Conservation (phyloP, 2,329 filamentous ascomycete genomes). For the Didymella exigua region DNA sequence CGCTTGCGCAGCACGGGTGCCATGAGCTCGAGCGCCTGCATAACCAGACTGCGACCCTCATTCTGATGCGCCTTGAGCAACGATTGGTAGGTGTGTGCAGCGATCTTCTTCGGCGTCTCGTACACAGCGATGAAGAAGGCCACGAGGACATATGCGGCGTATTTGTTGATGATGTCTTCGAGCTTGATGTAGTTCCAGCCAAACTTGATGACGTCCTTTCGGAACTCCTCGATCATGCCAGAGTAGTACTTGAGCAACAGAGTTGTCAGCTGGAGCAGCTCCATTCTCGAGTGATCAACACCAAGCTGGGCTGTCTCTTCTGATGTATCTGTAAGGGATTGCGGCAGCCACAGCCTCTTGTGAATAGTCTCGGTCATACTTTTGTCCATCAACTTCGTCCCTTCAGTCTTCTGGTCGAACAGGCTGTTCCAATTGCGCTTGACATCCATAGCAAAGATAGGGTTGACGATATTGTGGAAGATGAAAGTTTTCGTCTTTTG, state of each 20-base stretch:
- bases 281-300: slow-evolving; percentile 95
- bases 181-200: slow-evolving; percentile 95
- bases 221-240: slow-evolving; percentile 81
- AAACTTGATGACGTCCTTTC: slow-evolving; percentile 99
- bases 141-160: slow-evolving; percentile 95
- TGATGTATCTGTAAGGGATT: slow-evolving; percentile 73
- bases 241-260: slow-evolving; percentile 96
- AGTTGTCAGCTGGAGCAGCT: slow-evolving; percentile 91
- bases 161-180: slow-evolving; percentile 99
- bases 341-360: slow-evolving; percentile 91
- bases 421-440: slow-evolving; percentile 74
- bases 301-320: slow-evolving; percentile 85
- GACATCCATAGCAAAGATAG: slow-evolving; percentile 94
- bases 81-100: slow-evolving; percentile 91
- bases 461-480: slow-evolving; percentile 90
- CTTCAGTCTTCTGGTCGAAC: slow-evolving; percentile 58
- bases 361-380: slow-evolving; percentile 88
- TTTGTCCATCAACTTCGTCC: slow-evolving; percentile 80
- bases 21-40: slow-evolving; percentile 90
- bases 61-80: slow-evolving; percentile 92
- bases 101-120: slow-evolving; percentile 95
- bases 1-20: slow-evolving; percentile 92
- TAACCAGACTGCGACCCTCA: slow-evolving; percentile 88
- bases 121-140: slow-evolving; percentile 98
- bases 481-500: slow-evolving; percentile 94